Percentiles rank a stretch among this genome's conserved stretches.
These are phyloP conservation scores for Verruconis gallopava DNA, from an alignment of 2,329 filamentous ascomycete species.

Conservation along the genomic window DNA sequence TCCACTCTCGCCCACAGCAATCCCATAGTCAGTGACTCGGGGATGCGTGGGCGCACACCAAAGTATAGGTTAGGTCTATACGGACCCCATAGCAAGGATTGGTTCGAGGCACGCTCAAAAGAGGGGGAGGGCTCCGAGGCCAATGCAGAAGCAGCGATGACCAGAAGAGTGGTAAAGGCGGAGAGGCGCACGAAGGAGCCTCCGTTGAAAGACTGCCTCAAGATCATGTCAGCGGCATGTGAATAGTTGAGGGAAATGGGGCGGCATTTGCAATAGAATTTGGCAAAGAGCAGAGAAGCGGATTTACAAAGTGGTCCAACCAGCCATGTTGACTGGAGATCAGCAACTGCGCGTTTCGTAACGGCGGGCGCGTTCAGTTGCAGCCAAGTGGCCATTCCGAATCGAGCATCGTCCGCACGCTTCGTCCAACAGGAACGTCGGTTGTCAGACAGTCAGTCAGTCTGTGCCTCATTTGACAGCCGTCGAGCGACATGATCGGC, in stretches of 20 bases:
- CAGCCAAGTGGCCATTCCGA: too few relatives aligned
- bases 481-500: too few relatives aligned
- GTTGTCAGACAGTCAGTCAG: too few relatives aligned
- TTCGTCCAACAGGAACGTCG: too few relatives aligned
- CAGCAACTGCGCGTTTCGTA: too few relatives aligned
- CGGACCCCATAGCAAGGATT: constrained; percentile 80
- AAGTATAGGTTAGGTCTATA: constrained; percentile 87
- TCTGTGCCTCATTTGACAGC: too few relatives aligned
- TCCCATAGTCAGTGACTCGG: constrained; percentile 62
- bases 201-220: not conserved
- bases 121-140: constrained; percentile 1
- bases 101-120: constrained; percentile 39
- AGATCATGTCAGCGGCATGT: not conserved
- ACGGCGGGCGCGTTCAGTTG: too few relatives aligned
- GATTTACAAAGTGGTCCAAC: not conserved
- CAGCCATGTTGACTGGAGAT: not conserved
- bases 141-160: constrained; percentile 1
- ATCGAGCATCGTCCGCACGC: too few relatives aligned
- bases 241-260: not conserved
- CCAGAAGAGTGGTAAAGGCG: not conserved
- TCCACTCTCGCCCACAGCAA: constrained; percentile 79
- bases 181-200: not conserved
- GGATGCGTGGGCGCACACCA: constrained; percentile 63
- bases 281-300: not conserved
- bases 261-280: not conserved